Conservation (phyloP, 2,329 filamentous ascomycete genomes). For the Apiospora kogelbergensis region DNA sequence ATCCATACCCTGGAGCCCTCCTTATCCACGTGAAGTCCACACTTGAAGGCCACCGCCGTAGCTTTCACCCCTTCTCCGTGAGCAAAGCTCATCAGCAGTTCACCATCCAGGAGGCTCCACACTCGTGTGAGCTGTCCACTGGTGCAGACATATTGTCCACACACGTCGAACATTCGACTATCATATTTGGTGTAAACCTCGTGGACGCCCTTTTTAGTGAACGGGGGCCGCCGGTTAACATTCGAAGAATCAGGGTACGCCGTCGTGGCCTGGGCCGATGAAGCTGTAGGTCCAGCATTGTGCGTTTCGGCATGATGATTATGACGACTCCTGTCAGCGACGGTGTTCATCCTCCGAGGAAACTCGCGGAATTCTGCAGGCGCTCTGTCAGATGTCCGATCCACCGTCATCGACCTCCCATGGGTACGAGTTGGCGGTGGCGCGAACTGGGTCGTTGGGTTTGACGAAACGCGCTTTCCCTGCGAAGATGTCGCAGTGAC, state of each 20-base stretch:
- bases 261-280: slow-evolving; percentile 50
- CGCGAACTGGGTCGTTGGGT: slow-evolving; percentile 41
- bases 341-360: slow-evolving; percentile 22
- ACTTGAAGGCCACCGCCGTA: slow-evolving; percentile 82
- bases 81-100: slow-evolving; percentile 74
- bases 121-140: slow-evolving; percentile 84
- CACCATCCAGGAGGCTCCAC: slow-evolving; percentile 83
- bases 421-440: slow-evolving; percentile 44
- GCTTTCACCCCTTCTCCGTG: slow-evolving; percentile 86
- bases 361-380: slow-evolving; percentile 36
- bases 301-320: slow-evolving; percentile 16
- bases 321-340: slow-evolving; percentile 19
- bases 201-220: slow-evolving; percentile 67
- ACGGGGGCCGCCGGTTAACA: slow-evolving; percentile 80
- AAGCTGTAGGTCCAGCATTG: slow-evolving; percentile 30
- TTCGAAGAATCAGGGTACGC: slow-evolving; percentile 83
- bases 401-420: slow-evolving; percentile 51
- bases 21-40: slow-evolving; percentile 71
- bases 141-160: slow-evolving; percentile 83
- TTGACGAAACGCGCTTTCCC: slow-evolving; percentile 44
- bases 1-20: slow-evolving; percentile 87
- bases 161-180: slow-evolving; percentile 81
- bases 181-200: slow-evolving; percentile 87
- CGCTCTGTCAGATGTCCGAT: slow-evolving; percentile 39
- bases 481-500: neutral